phyloP scores from a whole-genome alignment of 192 early-diverging fungal species.

The Podila horticola region DNA sequence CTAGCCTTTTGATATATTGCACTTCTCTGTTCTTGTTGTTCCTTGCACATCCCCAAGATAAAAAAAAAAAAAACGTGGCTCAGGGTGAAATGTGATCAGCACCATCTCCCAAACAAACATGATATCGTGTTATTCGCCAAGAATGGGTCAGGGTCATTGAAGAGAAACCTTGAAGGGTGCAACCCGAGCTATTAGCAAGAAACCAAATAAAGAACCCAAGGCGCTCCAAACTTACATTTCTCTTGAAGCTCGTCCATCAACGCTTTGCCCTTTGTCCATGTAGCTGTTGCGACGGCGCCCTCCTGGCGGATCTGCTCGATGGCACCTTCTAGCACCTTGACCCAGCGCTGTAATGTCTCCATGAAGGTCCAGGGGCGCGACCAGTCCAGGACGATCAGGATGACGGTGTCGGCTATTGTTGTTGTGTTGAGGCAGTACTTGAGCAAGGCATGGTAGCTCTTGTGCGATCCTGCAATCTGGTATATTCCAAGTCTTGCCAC shows the following conservation, averaged over 20 bases:
- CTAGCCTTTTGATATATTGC: not conserved
- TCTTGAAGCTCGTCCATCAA: constrained; percentile 78
- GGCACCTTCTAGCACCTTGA: constrained; percentile 69
- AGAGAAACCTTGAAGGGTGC: not conserved
- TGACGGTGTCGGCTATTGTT: constrained; percentile 69
- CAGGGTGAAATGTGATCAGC: constrained; percentile 43
- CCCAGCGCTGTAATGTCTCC: constrained; percentile 82
- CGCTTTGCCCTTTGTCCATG: constrained; percentile 74
- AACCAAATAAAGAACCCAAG: not conserved
- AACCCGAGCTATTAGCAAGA: not conserved
- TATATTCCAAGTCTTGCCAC: constrained; percentile 83
- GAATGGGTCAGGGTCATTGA: not conserved
- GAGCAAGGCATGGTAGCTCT: constrained; percentile 75
- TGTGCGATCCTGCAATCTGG: constrained; percentile 77
- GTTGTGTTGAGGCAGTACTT: constrained; percentile 76
- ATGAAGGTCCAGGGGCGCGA: constrained; percentile 88
- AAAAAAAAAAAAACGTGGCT: constrained; percentile 6
- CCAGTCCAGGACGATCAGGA: constrained; percentile 92
- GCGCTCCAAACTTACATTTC: constrained; percentile 53
- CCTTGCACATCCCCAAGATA: not conserved
- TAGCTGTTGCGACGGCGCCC: constrained; percentile 53
- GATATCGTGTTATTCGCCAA: not conserved
- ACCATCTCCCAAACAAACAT: constrained; percentile 4
- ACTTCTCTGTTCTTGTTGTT: constrained; percentile 1
- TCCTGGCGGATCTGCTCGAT: constrained; percentile 66